Base-by-base conservation (phyloP, 805 yeast species). In the Metschnikowia drakensbergensis region DNA sequence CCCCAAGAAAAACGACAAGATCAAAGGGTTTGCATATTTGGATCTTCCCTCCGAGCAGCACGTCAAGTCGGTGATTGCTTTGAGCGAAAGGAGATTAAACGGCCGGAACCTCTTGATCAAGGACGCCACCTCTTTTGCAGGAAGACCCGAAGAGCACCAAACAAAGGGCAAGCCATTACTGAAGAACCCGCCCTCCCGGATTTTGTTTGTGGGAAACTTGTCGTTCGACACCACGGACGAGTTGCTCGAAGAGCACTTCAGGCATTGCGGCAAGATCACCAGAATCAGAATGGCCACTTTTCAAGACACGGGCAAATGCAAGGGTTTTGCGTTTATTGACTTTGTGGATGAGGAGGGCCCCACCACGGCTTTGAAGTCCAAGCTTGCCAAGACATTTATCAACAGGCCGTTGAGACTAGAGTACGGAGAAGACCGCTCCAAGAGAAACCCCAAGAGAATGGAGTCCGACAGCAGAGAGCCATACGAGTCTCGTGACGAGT, bases 231-330 rank as follows among this genome's bases (percentile, higher is more conserved):
- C 97, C 7, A 87, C 95, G 1, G 83, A 86, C 52, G 95, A 86
- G 29, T 67, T 82, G 53, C 71, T 92, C 38, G 83, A 81, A 54
- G 85, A 82, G 57, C 96, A 88, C 54, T 92, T 92, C 74, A 85
- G 86, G 66, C 92, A 86, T 60, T 90, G 96, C 69, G 97, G 98
- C 35, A 90, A 86, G 54, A 92, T 95, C 50, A 69, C 75, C 28
- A 81, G 81, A 55, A 81, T 92, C 46, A 80, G 99, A 66, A 92
- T 91, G 95, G 98, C 98, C 3, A 91, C 99, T n/a, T 92, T 92
- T 68, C 90, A 94, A 68, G 99, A 92, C 64, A 73, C 86, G 44
- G 98, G 97, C 1, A 92, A 91, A 64, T 92, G 98, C 74, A 94
- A 94, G 67, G 98, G 98, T 1, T 92, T 92, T 72, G 90, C 96